Evolutionary conservation across 2,329 filamentous ascomycete species (phyloP).

Genomic region (Pleurostoma richardsiae): DNA sequence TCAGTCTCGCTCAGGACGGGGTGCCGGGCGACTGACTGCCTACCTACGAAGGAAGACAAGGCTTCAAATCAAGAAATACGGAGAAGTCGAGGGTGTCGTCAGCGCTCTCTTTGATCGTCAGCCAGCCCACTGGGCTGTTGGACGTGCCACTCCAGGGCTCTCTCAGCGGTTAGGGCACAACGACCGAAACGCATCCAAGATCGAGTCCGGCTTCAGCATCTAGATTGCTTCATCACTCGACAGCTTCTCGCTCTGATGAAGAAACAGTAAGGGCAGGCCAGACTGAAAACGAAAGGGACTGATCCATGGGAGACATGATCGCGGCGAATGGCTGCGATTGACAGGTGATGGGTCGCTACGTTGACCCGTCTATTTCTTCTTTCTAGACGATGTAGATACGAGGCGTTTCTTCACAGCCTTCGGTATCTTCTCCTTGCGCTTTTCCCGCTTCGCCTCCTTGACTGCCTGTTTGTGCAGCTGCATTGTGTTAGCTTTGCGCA

Average conservation of each 20-base stretch:
- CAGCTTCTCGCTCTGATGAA: background rate
- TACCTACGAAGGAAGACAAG: no score
- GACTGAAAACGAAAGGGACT: background rate
- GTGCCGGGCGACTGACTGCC: no score
- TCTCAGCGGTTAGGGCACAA: slow-evolving; percentile 32
- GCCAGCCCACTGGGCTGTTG: slow-evolving; percentile 26
- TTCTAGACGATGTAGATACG: slow-evolving; percentile 56
- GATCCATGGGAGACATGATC: slow-evolving; percentile 9
- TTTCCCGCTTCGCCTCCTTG: slow-evolving; percentile 93
- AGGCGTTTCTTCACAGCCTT: slow-evolving; percentile 94
- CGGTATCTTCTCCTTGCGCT: slow-evolving; percentile 91
- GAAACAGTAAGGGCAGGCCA: background rate
- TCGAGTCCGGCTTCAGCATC: slow-evolving; percentile 7
- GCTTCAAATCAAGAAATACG: no score
- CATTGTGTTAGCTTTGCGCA: slow-evolving; percentile 7
- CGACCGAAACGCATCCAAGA: slow-evolving; percentile 11
- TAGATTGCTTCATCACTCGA: slow-evolving; percentile 21
- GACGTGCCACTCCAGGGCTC: slow-evolving; percentile 21
- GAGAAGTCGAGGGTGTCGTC: slow-evolving; percentile 27
- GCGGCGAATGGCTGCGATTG: background rate
- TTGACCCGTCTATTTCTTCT: slow-evolving; percentile 48
- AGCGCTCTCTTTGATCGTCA: slow-evolving; percentile 61
- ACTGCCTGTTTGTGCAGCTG: slow-evolving; percentile 76
- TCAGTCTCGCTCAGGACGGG: no score
- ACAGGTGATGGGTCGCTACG: background rate